Conservation (phyloP, 192 early-diverging fungal species). For the Gigaspora rosea region DNA sequence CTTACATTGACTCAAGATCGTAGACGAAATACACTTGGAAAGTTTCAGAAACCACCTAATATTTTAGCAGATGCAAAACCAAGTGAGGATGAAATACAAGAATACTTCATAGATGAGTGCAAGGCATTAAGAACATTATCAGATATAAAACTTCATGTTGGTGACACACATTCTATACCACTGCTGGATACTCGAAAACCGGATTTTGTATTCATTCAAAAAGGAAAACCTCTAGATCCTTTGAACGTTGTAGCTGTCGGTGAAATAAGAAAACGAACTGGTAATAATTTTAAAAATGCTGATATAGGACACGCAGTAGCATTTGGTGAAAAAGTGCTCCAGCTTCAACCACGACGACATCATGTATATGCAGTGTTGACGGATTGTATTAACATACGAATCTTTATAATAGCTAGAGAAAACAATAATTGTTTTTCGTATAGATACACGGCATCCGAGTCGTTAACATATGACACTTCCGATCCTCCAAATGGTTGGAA, state of each 20-base stretch:
- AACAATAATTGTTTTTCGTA: not conserved
- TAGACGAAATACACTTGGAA: not conserved
- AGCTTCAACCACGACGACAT: constrained; percentile 15
- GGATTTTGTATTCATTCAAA: constrained; percentile 17
- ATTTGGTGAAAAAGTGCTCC: constrained; percentile 24
- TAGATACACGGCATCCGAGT: not conserved
- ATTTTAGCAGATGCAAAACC: not conserved
- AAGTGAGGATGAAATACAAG: constrained; percentile 9
- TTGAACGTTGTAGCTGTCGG: constrained; percentile 8
- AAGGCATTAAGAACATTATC: not conserved
- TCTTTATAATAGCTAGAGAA: not conserved
- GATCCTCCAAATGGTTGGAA: not conserved
- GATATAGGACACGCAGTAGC: constrained; percentile 16
- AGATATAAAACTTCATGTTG: constrained; percentile 6
- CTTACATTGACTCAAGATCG: not conserved
- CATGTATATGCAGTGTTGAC: constrained; percentile 10
- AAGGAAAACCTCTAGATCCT: not conserved
- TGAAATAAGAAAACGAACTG: not conserved
- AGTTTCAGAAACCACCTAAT: not conserved
- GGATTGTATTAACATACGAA: constrained; percentile 12
- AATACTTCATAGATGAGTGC: constrained; percentile 20
- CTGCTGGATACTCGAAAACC: constrained; percentile 18
- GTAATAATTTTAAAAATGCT: constrained; percentile 1
- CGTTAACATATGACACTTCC: not conserved
- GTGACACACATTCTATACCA: not conserved